A percentile compares a stretch with the other conserved stretches of the same genome.
Evolutionary conservation across 805 yeast genomes (phyloP).

Genomic region (Starmerella potacharoeniae): DNA sequence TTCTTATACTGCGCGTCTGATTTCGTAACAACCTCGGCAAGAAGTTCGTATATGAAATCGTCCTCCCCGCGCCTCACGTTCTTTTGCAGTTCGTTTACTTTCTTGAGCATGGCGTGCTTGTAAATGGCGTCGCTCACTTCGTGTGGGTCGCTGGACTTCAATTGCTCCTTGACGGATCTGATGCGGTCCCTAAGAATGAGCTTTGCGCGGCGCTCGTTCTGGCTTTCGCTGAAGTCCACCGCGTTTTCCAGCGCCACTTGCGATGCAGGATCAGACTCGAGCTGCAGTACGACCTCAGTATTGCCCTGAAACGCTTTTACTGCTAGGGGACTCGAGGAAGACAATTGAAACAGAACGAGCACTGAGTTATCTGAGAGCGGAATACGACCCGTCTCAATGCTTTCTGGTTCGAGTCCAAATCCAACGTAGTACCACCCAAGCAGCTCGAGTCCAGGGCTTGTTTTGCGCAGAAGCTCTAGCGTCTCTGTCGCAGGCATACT

Average conservation of each 20-base stretch:
- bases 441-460: background rate
- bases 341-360: background rate
- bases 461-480: background rate
- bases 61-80: background rate
- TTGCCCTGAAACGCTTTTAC: background rate
- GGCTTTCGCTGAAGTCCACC: background rate
- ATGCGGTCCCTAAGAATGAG: background rate
- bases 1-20: background rate
- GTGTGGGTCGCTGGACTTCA: background rate
- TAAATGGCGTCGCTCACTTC: background rate
- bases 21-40: background rate
- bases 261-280: background rate
- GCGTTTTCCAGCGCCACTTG: slow-evolving; percentile 1
- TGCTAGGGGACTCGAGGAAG: background rate
- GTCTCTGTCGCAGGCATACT: slow-evolving; percentile 3
- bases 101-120: background rate
- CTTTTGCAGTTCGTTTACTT: background rate
- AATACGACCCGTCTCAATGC: background rate
- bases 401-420: slow-evolving; percentile 2
- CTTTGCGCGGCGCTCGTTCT: background rate
- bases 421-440: slow-evolving; percentile 6
- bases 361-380: background rate
- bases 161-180: background rate
- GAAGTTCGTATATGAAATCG: background rate
- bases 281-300: background rate